Evolutionary conservation across 768 basidiomycete species (phyloP).

Genomic region (Pleurotus tuoliensis): DNA sequence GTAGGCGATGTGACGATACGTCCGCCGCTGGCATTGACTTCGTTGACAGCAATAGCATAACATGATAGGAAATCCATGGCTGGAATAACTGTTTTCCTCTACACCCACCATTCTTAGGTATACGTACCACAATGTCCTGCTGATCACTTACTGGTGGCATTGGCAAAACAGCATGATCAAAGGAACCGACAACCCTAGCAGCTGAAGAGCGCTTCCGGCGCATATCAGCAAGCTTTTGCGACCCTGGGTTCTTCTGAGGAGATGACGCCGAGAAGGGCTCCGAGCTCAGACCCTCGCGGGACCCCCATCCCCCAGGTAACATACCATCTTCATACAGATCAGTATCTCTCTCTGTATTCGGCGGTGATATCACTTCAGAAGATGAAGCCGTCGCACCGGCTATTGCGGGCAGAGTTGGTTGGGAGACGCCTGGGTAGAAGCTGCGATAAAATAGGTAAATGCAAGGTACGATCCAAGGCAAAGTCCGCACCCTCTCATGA

Average conservation of each 20-base stretch:
- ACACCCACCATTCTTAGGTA: background rate
- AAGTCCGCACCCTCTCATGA: slow-evolving; percentile 75
- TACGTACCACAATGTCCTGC: background rate
- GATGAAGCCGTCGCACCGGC: slow-evolving; percentile 5
- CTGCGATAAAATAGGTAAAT: slow-evolving; percentile 19
- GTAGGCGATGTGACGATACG: slow-evolving; percentile 94
- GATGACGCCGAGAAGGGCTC: background rate
- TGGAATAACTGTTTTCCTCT: slow-evolving; percentile 86
- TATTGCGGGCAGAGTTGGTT: slow-evolving; percentile 28
- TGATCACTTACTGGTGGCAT: slow-evolving; percentile 68
- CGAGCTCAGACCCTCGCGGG: background rate
- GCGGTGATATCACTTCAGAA: slow-evolving; percentile 18
- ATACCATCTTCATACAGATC: slow-evolving; percentile 12
- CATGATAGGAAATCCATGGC: slow-evolving; percentile 92
- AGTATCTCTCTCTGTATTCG: slow-evolving; percentile 12
- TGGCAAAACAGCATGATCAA: slow-evolving; percentile 76
- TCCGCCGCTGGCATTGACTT: slow-evolving; percentile 91
- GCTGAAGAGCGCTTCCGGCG: slow-evolving; percentile 17
- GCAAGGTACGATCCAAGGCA: slow-evolving; percentile 2
- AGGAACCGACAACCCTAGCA: slow-evolving; percentile 62
- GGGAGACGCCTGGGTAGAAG: slow-evolving; percentile 46
- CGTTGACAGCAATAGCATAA: slow-evolving; percentile 94
- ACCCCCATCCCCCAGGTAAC: slow-evolving; percentile 1
- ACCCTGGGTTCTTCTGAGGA: background rate
- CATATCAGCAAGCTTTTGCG: background rate